These are phyloP conservation scores for Plenodomus tracheiphilus DNA, from an alignment of 2,329 filamentous ascomycete species.

Conservation along the genomic window DNA sequence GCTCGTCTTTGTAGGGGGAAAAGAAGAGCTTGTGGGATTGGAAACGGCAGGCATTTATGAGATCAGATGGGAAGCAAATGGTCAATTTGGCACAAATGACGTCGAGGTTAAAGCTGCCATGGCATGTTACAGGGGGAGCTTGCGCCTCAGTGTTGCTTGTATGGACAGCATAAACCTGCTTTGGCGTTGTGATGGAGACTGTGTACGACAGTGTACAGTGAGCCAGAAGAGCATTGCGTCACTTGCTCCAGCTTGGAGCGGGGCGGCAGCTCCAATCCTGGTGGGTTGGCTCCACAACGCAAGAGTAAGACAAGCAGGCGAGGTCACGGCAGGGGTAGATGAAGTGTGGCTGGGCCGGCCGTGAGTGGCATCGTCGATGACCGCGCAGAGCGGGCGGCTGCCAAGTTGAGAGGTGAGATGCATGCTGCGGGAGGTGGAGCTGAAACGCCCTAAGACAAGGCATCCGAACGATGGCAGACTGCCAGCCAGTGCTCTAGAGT, in stretches of 20 bases:
- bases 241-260: conserved; percentile 36
- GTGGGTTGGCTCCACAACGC: conserved; percentile 27
- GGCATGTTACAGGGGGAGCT: conserved; percentile 38
- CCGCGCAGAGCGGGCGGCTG: conserved; percentile 16
- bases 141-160: conserved; percentile 32
- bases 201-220: conserved; percentile 32
- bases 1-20: conserved; percentile 38
- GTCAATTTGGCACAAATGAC: conserved; percentile 36
- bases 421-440: conserved; percentile 18
- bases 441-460: conserved; percentile 6
- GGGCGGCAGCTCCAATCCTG: conserved; percentile 36
- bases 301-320: conserved; percentile 32
- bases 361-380: conserved; percentile 40
- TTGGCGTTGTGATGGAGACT: conserved; percentile 27
- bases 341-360: conserved; percentile 36
- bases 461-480: not conserved
- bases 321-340: conserved; percentile 20
- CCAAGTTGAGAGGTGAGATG: conserved; percentile 21
- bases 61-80: conserved; percentile 18
- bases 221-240: conserved; percentile 40
- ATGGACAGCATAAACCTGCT: conserved; percentile 44
- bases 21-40: conserved; percentile 9
- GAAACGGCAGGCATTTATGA: conserved; percentile 38
- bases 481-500: not conserved
- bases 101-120: conserved; percentile 28